A percentile compares a stretch with the other conserved stretches of the same genome.
Evolutionary conservation across 345 rosid genomes (phyloP).

Genomic region (Bruguiera sexangula): DNA sequence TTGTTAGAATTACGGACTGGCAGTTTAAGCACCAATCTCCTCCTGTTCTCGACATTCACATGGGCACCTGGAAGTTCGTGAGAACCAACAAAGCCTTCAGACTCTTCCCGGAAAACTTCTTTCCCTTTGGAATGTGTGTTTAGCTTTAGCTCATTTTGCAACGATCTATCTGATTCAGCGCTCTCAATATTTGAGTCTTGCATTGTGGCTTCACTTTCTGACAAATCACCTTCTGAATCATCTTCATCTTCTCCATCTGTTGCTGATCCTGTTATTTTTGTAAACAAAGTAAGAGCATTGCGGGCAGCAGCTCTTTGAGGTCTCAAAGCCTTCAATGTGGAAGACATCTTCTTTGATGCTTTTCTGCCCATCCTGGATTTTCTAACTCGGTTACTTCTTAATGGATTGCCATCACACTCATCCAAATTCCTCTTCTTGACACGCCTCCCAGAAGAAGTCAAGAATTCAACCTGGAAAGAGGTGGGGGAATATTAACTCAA

Average conservation of each 20-base stretch:
- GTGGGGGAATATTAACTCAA: conserved; percentile 10
- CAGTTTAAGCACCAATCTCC: conserved; percentile 71
- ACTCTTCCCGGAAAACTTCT: conserved; percentile 46
- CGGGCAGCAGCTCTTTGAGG: conserved; percentile 97
- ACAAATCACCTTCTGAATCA: conserved; percentile 59
- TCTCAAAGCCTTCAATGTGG: conserved; percentile 66
- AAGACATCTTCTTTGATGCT: conserved; percentile 51
- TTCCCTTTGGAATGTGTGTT: conserved; percentile 70
- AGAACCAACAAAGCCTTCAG: conserved; percentile 39
- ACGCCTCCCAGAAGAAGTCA: conserved; percentile 92
- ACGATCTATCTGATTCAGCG: conserved; percentile 59
- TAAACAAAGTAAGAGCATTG: conserved; percentile 80
- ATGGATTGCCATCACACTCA: conserved; percentile 53
- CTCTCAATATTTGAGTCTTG: conserved; percentile 57
- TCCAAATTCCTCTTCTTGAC: conserved; percentile 84
- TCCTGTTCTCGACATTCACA: conserved; percentile 51
- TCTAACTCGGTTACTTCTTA: conserved; percentile 40
- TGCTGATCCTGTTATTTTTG: conserved; percentile 75
- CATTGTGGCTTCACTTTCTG: conserved; percentile 64
- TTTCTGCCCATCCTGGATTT: conserved; percentile 57
- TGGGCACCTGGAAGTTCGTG: conserved; percentile 43
- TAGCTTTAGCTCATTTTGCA: conserved; percentile 42
- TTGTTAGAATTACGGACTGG: conserved; percentile 58
- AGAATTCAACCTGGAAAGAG: conserved; percentile 58
- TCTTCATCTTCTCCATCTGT: conserved; percentile 72